Evolutionary conservation across 257 asterid genomes (phyloP).

Genomic region (Gentiana straminea): DNA sequence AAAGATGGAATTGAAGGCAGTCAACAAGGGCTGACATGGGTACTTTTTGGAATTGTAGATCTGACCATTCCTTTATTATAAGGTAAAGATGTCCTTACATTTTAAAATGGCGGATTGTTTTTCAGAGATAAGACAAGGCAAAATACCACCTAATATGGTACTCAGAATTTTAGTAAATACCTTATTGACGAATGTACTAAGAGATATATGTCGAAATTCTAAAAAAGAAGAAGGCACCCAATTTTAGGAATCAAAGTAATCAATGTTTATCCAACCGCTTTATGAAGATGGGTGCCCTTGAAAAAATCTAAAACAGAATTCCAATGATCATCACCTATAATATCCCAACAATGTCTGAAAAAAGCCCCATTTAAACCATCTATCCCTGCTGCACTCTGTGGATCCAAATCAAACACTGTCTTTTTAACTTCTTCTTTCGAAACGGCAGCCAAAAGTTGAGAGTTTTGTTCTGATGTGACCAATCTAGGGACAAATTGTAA

Average conservation of each 20-base stretch:
- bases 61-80: too few species aligned
- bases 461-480: background rate
- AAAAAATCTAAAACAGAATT: background rate
- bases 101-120: background rate
- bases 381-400: background rate
- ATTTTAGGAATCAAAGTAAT: background rate
- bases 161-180: too few species aligned
- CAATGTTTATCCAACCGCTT: background rate
- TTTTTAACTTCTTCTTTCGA: background rate
- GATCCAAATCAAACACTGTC: background rate
- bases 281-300: background rate
- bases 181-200: too few species aligned
- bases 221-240: background rate
- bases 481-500: background rate
- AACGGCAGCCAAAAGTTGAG: background rate
- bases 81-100: background rate
- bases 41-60: too few species aligned
- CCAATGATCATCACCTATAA: background rate
- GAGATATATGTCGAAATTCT: background rate
- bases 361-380: background rate
- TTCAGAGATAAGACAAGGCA: background rate
- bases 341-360: background rate
- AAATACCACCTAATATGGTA: background rate
- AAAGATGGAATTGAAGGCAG: too few species aligned
- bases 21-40: too few species aligned